phyloP scores from a whole-genome alignment of 1,139 yeast genomes.

The Zygoascus hellenicus region DNA sequence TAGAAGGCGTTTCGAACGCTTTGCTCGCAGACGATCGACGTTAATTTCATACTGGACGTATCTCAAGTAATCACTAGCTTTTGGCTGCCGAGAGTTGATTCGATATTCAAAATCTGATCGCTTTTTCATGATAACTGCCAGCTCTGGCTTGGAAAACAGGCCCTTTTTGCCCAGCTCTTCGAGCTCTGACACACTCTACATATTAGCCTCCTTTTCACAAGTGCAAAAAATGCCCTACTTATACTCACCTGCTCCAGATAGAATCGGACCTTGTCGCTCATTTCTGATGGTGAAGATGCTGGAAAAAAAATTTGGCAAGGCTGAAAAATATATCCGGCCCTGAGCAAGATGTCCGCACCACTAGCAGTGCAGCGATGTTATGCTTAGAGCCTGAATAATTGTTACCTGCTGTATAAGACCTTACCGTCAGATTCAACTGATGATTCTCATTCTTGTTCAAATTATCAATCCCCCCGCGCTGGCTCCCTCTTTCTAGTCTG shows the following conservation, averaged over 20 bases:
- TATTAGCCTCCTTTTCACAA: neutral
- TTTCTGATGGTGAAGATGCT: slow-evolving; percentile 22
- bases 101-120: slow-evolving; percentile 95
- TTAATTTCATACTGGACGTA: slow-evolving; percentile 80
- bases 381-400: too few relatives aligned
- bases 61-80: slow-evolving; percentile 67
- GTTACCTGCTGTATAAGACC: too few relatives aligned
- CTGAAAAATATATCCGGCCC: neutral
- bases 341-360: too few relatives aligned
- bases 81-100: slow-evolving; percentile 76
- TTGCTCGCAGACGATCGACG: slow-evolving; percentile 70
- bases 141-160: slow-evolving; percentile 63
- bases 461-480: too few relatives aligned
- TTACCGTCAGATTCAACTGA: too few relatives aligned
- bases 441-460: too few relatives aligned
- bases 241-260: slow-evolving; percentile 55
- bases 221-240: neutral
- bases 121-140: slow-evolving; percentile 80
- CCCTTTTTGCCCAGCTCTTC: slow-evolving; percentile 82
- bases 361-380: too few relatives aligned
- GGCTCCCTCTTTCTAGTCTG: too few relatives aligned
- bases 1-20: slow-evolving; percentile 60
- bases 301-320: slow-evolving; percentile 8
- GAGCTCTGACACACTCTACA: slow-evolving; percentile 73
- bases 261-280: slow-evolving; percentile 74